Percentiles rank a stretch among this genome's conserved stretches.
Conservation (phyloP, 1,284 basidiomycete genomes). For the Anthracocystis panici-leucophaei region DNA sequence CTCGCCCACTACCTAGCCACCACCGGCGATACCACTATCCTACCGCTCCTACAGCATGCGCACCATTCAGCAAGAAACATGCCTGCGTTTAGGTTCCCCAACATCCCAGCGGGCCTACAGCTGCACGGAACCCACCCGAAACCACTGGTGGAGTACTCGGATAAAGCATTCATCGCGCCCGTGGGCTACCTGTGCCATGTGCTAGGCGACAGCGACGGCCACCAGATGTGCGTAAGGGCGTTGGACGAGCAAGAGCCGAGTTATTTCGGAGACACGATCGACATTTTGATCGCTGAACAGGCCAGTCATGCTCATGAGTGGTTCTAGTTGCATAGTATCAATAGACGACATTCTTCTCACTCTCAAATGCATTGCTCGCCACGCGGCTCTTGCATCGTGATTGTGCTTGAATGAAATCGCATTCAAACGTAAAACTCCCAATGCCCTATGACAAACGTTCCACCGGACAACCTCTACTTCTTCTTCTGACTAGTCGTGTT, state of each 20-base stretch:
- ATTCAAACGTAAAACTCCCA: neutral
- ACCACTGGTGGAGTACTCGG: slow-evolving; percentile 56
- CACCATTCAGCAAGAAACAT: slow-evolving; percentile 26
- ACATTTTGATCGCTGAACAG: slow-evolving; percentile 60
- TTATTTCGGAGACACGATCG: slow-evolving; percentile 67
- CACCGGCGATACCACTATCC: slow-evolving; percentile 51
- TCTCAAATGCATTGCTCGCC: neutral
- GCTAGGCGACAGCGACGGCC: slow-evolving; percentile 45
- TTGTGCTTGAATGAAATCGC: neutral
- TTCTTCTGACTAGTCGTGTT: slow-evolving; percentile 75
- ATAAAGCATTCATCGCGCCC: slow-evolving; percentile 64
- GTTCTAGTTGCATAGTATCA: slow-evolving; percentile 17
- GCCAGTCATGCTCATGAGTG: slow-evolving; percentile 51
- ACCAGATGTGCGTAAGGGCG: slow-evolving; percentile 42
- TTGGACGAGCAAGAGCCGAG: slow-evolving; percentile 34
- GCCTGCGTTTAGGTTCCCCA: slow-evolving; percentile 42
- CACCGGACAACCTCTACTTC: slow-evolving; percentile 67
- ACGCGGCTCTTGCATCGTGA: neutral
- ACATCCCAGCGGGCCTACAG: slow-evolving; percentile 55
- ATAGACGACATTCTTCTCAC: slow-evolving; percentile 1
- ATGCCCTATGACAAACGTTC: too few relatives aligned
- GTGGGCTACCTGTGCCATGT: slow-evolving; percentile 57
- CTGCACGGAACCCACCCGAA: slow-evolving; percentile 12
- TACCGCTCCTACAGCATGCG: slow-evolving; percentile 54
- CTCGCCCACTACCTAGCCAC: slow-evolving; percentile 62